phyloP scores from a whole-genome alignment of 148 eudicot species.

The Spergularia marina region DNA sequence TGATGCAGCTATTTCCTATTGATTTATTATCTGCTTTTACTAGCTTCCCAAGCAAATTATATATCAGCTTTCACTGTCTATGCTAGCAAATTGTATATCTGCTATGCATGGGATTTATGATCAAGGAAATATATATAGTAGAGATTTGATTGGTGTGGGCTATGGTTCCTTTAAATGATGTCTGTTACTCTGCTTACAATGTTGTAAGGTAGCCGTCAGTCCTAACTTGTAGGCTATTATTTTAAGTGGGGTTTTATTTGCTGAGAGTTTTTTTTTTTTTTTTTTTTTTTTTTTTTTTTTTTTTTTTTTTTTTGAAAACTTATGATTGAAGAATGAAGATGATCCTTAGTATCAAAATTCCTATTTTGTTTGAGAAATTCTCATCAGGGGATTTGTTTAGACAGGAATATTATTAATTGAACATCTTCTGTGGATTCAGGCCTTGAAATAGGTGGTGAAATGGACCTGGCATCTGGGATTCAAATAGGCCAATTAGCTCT shows the following conservation, averaged over 20 bases:
- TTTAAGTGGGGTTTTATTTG: background rate
- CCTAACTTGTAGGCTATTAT: background rate
- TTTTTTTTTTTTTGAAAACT: too few relatives aligned
- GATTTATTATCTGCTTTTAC: too few relatives aligned
- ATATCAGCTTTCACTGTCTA: too few relatives aligned
- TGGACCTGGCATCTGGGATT: constrained; percentile 94
- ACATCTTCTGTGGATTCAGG: constrained; percentile 43
- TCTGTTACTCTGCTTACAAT: constrained; percentile 3
- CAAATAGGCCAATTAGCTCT: constrained; percentile 98
- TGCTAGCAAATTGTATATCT: too few relatives aligned
- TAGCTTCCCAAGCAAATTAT: background rate
- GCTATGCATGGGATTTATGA: background rate
- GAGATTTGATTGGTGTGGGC: background rate
- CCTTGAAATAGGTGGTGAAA: constrained; percentile 87
- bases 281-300: too few relatives aligned
- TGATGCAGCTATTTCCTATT: too few relatives aligned
- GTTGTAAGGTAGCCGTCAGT: background rate
- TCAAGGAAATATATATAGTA: background rate
- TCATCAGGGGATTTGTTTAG: constrained; percentile 6
- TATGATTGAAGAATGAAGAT: background rate
- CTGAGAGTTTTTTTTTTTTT: background rate
- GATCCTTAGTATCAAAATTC: background rate
- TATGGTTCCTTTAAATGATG: background rate
- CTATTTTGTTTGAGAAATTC: background rate
- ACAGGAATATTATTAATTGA: constrained; percentile 5